Percentiles rank a stretch among this genome's conserved stretches.
Evolutionary conservation across 148 eudicot species (phyloP).

Genomic region (Nyssa sinensis): DNA sequence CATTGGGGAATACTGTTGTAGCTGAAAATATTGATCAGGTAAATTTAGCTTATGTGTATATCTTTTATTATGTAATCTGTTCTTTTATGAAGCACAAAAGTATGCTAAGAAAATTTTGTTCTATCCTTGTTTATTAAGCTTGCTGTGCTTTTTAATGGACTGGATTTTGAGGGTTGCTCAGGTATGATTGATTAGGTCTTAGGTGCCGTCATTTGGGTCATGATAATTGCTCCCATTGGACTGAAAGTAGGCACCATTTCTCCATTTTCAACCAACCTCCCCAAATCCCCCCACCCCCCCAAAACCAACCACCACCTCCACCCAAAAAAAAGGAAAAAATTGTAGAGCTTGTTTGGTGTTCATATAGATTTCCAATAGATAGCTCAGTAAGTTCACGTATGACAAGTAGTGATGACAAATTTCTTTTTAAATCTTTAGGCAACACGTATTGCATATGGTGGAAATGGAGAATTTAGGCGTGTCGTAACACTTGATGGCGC

Average conservation of each 20-base stretch:
- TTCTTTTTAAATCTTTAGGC: conserved; percentile 48
- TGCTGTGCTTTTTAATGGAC: too few species aligned
- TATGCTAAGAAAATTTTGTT: too few species aligned
- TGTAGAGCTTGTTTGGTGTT: not conserved
- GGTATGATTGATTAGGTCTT: too few species aligned
- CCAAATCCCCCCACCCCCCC: too few species aligned
- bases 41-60: not conserved
- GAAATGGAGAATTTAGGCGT: conserved; percentile 60
- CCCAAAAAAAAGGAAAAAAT: not conserved
- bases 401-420: not conserved
- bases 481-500: conserved; percentile 94
- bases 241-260: not conserved
- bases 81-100: not conserved
- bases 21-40: conserved; percentile 94
- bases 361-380: not conserved
- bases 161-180: too few species aligned
- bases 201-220: not conserved
- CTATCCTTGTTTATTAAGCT: too few species aligned
- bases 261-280: too few species aligned
- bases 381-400: not conserved
- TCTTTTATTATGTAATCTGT: not conserved
- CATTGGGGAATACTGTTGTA: conserved; percentile 85
- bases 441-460: conserved; percentile 87
- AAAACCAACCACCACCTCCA: too few species aligned
- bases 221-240: not conserved